A percentile compares a stretch with the other conserved stretches of the same genome.
Evolutionary conservation across 2,329 filamentous ascomycete species (phyloP).

Genomic region (Dactylellina leptospora): DNA sequence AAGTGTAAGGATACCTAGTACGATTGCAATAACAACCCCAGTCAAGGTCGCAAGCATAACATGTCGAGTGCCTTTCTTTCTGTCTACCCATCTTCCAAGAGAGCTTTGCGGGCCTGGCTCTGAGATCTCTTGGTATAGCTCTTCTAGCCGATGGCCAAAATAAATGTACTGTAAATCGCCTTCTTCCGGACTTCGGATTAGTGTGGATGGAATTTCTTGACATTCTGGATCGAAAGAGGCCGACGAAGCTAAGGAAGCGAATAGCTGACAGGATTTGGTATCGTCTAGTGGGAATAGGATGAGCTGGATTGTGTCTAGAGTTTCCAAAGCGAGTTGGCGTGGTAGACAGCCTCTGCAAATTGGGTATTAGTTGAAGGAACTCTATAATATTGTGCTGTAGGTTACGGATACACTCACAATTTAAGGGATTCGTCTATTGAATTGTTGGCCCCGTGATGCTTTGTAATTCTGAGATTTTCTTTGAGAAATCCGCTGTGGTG

Average conservation of each 20-base stretch:
- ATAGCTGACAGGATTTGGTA: slow-evolving; percentile 37
- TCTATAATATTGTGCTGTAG: neutral
- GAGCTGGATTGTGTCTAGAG: slow-evolving; percentile 55
- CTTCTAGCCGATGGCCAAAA: slow-evolving; percentile 49
- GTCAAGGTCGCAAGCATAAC: slow-evolving; percentile 55
- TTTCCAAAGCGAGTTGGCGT: slow-evolving; percentile 56
- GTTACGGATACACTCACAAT: neutral
- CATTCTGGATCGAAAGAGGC: slow-evolving; percentile 53
- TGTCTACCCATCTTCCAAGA: slow-evolving; percentile 54
- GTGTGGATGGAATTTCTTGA: slow-evolving; percentile 45
- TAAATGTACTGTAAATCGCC: slow-evolving; percentile 53
- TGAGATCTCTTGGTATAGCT: slow-evolving; percentile 55
- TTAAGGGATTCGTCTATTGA: slow-evolving; percentile 31
- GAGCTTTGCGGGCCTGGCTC: slow-evolving; percentile 49
- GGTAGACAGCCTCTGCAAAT: slow-evolving; percentile 54
- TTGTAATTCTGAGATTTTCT: slow-evolving; percentile 55
- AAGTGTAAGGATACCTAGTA: slow-evolving; percentile 51
- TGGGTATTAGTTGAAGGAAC: neutral
- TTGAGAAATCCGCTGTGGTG: slow-evolving; percentile 58
- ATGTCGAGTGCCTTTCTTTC: slow-evolving; percentile 54
- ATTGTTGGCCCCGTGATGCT: slow-evolving; percentile 11
- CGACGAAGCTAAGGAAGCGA: slow-evolving; percentile 41
- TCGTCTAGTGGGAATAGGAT: slow-evolving; percentile 55
- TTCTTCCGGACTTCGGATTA: slow-evolving; percentile 48
- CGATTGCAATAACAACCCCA: slow-evolving; percentile 54